A percentile compares a stretch with the other conserved stretches of the same genome.
Conservation (phyloP, 2,329 filamentous ascomycete genomes). For the Lasiodiplodia citricola region DNA sequence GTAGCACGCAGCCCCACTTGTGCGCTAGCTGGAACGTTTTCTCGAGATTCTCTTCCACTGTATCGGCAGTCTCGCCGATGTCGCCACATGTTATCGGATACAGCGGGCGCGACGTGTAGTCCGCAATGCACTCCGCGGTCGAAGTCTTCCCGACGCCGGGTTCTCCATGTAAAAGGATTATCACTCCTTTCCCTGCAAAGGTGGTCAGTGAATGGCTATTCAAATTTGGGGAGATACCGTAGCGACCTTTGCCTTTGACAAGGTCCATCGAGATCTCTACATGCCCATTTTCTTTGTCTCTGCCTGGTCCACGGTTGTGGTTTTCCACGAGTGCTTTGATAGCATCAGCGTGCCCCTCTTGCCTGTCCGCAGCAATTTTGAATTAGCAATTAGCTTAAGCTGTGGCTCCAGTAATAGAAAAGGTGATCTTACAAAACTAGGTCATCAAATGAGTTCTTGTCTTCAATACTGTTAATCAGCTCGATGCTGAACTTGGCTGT, state of each 20-base stretch:
- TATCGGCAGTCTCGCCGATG: slow-evolving; percentile 26
- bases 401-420: background rate
- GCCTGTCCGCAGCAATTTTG: background rate
- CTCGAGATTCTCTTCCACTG: slow-evolving; percentile 29
- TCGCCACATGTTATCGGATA: slow-evolving; percentile 27
- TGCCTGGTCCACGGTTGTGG: background rate
- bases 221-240: no score
- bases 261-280: background rate
- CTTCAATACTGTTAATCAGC: background rate
- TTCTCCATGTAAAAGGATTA: slow-evolving; percentile 11
- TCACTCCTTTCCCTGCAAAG: background rate
- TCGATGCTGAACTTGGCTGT: background rate
- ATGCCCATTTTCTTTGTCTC: background rate
- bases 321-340: background rate
- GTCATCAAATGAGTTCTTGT: slow-evolving; percentile 1
- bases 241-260: background rate
- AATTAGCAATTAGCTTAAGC: background rate
- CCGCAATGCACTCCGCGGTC: slow-evolving; percentile 17
- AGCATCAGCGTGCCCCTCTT: background rate
- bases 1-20: slow-evolving; percentile 23
- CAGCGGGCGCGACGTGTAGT: slow-evolving; percentile 1
- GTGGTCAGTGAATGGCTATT: background rate
- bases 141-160: slow-evolving; percentile 12
- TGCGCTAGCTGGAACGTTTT: slow-evolving; percentile 27
- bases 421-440: background rate